phyloP scores from a whole-genome alignment of 164 flowering plant species.

The Cinnamomum micranthum region DNA sequence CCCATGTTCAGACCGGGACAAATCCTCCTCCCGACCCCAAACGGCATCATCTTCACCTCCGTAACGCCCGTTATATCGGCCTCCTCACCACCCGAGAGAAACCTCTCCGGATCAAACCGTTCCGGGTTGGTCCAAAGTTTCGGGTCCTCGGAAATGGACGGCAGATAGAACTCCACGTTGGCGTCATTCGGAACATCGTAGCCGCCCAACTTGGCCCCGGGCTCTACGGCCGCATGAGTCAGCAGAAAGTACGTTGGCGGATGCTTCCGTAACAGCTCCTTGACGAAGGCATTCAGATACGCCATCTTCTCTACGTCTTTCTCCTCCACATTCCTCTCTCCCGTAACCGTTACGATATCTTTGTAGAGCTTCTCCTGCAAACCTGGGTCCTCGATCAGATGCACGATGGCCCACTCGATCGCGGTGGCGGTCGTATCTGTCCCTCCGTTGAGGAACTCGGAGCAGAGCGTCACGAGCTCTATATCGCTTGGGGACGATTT shows the following conservation, averaged over 20 bases:
- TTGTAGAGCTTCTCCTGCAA: slow-evolving; percentile 53
- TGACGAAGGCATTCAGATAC: slow-evolving; percentile 66
- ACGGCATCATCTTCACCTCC: slow-evolving; percentile 81
- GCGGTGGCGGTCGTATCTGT: slow-evolving; percentile 94
- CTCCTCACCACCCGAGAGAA: slow-evolving; percentile 52
- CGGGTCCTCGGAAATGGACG: slow-evolving; percentile 64
- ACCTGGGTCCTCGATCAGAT: slow-evolving; percentile 58
- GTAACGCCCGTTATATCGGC: slow-evolving; percentile 74
- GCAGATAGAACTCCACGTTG: slow-evolving; percentile 60
- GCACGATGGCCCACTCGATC: slow-evolving; percentile 84
- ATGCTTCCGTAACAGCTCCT: slow-evolving; percentile 80
- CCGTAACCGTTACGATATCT: slow-evolving; percentile 50
- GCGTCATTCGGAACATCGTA: slow-evolving; percentile 64
- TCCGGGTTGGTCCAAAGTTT: slow-evolving; percentile 63
- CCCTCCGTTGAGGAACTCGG: slow-evolving; percentile 93
- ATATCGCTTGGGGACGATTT: slow-evolving; percentile 42
- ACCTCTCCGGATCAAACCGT: slow-evolving; percentile 76
- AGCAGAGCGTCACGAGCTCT: slow-evolving; percentile 80
- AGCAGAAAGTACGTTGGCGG: slow-evolving; percentile 81
- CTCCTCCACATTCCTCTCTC: slow-evolving; percentile 56
- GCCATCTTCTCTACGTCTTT: slow-evolving; percentile 67
- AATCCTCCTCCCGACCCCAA: slow-evolving; percentile 85
- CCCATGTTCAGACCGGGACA: slow-evolving; percentile 90
- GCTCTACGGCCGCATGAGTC: slow-evolving; percentile 70
- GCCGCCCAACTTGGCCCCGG: slow-evolving; percentile 57